phyloP scores from a whole-genome alignment of 176 grass and related monocot genomes.

The Ensete ventricosum region DNA sequence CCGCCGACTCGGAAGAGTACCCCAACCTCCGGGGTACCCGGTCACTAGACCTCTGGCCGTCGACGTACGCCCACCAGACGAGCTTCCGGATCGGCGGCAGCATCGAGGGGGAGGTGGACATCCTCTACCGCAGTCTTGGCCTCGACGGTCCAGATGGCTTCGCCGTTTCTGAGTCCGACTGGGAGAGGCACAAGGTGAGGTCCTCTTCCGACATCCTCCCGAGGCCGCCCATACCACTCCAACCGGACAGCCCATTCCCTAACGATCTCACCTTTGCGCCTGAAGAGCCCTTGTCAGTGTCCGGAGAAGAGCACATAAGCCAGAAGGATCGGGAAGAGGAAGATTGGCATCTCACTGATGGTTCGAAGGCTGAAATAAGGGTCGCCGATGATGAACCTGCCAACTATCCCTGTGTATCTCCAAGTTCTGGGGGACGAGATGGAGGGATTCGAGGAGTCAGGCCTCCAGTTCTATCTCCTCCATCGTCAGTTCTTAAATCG shows the following conservation, averaged over 20 bases:
- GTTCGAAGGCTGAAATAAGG: neutral
- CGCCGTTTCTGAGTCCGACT: conserved; percentile 40
- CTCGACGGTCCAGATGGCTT: conserved; percentile 57
- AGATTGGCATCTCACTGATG: neutral
- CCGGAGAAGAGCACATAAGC: conserved; percentile 7
- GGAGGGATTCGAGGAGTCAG: conserved; percentile 53
- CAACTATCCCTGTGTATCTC: neutral
- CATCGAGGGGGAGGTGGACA: conserved; percentile 48
- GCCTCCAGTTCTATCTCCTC: conserved; percentile 37
- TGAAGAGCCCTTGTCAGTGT: neutral
- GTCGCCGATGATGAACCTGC: neutral
- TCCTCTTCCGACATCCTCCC: conserved; percentile 28
- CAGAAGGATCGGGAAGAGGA: conserved; percentile 16
- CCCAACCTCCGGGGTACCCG: conserved; percentile 12
- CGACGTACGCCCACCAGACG: conserved; percentile 34
- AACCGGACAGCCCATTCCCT: neutral
- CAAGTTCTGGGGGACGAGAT: conserved; percentile 14
- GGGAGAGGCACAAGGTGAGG: conserved; percentile 58
- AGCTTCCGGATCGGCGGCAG: conserved; percentile 76
- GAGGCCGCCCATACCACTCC: conserved; percentile 22
- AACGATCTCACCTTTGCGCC: conserved; percentile 7
- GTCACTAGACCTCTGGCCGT: conserved; percentile 24
- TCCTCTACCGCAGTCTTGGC: conserved; percentile 50
- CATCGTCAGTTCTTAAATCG: conserved; percentile 25
- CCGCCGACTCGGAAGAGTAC: conserved; percentile 6